These are phyloP conservation scores for Neurospora tetrasperma DNA, from an alignment of 495 filamentous ascomycete genomes.

Conservation along the genomic window DNA sequence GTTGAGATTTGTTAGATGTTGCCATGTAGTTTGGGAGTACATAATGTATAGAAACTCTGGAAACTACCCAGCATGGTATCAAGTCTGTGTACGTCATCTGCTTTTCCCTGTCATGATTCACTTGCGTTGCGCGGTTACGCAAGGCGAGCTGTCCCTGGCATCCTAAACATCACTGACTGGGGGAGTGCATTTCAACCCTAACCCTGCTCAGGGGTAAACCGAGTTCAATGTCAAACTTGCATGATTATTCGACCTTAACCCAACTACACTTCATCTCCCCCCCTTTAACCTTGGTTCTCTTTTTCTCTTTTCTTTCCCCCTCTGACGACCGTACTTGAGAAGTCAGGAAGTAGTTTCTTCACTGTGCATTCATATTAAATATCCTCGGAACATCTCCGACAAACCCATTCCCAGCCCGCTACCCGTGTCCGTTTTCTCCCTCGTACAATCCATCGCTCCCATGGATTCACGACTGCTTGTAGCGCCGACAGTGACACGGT, in stretches of 20 bases:
- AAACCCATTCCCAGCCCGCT: background rate
- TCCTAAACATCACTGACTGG: background rate
- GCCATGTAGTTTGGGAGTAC: background rate
- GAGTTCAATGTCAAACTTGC: background rate
- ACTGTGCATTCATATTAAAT: background rate
- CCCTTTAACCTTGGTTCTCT: background rate
- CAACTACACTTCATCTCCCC: background rate
- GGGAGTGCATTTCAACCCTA: background rate
- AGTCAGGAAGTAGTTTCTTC: background rate
- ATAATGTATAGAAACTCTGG: background rate
- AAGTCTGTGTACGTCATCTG: background rate
- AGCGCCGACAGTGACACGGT: background rate
- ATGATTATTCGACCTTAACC: background rate
- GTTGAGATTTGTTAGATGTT: constrained; percentile 2
- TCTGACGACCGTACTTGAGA: background rate
- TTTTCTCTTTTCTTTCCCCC: background rate
- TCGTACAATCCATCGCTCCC: background rate
- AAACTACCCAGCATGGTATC: background rate
- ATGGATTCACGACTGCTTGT: background rate
- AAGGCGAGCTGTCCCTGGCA: background rate
- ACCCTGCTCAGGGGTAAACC: background rate
- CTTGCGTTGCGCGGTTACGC: background rate
- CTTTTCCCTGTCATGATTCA: background rate
- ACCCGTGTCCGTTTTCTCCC: background rate
- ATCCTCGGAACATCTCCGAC: too few relatives aligned